Base-by-base conservation (phyloP, 176 grass and related monocot species). In the Pharus latifolius region DNA sequence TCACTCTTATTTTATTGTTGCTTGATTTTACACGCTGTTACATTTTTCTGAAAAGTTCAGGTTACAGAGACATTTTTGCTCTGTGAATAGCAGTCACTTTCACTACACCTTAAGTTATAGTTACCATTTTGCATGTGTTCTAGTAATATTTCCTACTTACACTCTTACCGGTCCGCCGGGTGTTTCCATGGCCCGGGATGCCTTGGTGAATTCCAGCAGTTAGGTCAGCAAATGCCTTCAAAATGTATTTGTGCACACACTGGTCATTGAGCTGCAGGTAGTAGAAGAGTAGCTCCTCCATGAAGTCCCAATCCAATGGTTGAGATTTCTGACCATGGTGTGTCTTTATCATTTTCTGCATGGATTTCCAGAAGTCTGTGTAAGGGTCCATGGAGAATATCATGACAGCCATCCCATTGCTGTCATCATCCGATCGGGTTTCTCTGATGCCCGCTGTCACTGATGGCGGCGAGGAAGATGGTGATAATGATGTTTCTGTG, bases 221-320 rank as follows among this genome's bases (percentile, higher is more conserved):
- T 2, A 98, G 70, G 45, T 98, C 84, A 10, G 75, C 65, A 6
- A 91, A 93, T 7, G 84, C 81, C 66, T 35, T 83, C 18, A 93
- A 81, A 56, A 98, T 83, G 73, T 93, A 54, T 87, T 73, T 93
- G 71, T 88, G 90, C 61, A 91, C 81, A 10, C 29, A 70, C 63
- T 62, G 76, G 51, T 98, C 87, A 20, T 98, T 98, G n/a, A 98
- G 82, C 40, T 91, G 78, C 47, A 93, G 63, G 66, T 93, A 98
- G 56, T 78, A 86, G 6, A 93, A 77, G 46, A 98, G 87, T 1
- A 93, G 65, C 40, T 88, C 95, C 67, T 86, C 84, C 59, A 98
- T 67, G 67, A 93, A 98, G 61, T 98, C 84, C 95, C 95, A 98
- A 56, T 98, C 95, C 84, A 91, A 49, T 4, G 78, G 53, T 74